Evolutionary conservation across 108 stramenopile genomes (phyloP).

Genomic region (Nitzschia palea): DNA sequence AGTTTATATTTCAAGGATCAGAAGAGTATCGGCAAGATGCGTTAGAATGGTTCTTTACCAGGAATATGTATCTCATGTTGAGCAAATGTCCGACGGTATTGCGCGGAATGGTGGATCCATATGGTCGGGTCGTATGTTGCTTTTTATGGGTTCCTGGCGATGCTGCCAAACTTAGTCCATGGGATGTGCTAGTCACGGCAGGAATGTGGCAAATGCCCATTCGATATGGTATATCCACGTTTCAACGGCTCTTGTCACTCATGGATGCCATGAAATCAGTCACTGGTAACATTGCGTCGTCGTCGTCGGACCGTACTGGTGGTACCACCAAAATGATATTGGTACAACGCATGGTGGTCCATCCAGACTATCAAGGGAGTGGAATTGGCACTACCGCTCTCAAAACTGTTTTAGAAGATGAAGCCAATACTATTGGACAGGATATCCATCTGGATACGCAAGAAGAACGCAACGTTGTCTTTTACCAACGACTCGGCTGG

Average conservation of each 20-base stretch:
- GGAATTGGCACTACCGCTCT: slow-evolving; percentile 22
- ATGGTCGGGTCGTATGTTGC: slow-evolving; percentile 7
- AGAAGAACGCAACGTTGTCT: slow-evolving; percentile 21
- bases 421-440: neutral
- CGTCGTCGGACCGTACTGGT: no score
- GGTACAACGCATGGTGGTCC: slow-evolving; percentile 32
- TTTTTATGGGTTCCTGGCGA: slow-evolving; percentile 4
- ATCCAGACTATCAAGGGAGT: slow-evolving; percentile 23
- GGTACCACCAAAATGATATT: no score
- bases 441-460: slow-evolving; percentile 19
- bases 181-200: neutral
- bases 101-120: neutral
- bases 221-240: slow-evolving; percentile 7
- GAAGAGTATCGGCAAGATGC: slow-evolving; percentile 15
- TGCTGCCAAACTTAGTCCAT: neutral
- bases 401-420: neutral
- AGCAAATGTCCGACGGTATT: neutral
- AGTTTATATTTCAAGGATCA: slow-evolving; percentile 10
- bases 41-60: slow-evolving; percentile 25
- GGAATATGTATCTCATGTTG: slow-evolving; percentile 16
- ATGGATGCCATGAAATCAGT: slow-evolving; percentile 2
- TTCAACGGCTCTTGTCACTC: slow-evolving; percentile 12
- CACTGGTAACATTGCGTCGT: no score
- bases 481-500: no score
- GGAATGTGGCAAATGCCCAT: slow-evolving; percentile 20